These are phyloP conservation scores for Erysimum cheiranthoides DNA, from an alignment of 345 rosid species.

Conservation along the genomic window DNA sequence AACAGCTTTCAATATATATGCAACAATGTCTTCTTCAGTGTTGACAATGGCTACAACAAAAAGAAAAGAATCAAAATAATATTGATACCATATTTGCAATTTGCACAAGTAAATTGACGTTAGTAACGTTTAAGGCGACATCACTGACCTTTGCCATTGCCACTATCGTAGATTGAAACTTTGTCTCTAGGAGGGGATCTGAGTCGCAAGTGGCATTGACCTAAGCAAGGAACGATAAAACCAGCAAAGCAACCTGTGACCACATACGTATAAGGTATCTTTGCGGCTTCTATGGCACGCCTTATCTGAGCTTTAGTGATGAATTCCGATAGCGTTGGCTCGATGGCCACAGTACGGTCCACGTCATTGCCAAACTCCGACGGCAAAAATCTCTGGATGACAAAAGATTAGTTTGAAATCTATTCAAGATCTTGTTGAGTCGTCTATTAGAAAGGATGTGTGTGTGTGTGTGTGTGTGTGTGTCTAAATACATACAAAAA, in stretches of 20 bases:
- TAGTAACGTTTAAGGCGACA: not conserved
- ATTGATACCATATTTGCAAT: not conserved
- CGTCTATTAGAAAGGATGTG: not conserved
- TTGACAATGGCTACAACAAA: slow-evolving; percentile 62
- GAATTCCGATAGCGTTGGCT: slow-evolving; percentile 53
- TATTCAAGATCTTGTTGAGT: slow-evolving; percentile 1
- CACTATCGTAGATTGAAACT: slow-evolving; percentile 57
- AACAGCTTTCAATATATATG: slow-evolving; percentile 61
- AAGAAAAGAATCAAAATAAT: not conserved
- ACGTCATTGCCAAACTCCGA: slow-evolving; percentile 75
- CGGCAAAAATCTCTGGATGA: slow-evolving; percentile 64
- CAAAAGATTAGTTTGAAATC: not conserved
- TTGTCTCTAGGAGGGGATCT: slow-evolving; percentile 64
- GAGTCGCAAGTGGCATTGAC: slow-evolving; percentile 51
- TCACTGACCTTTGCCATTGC: slow-evolving; percentile 56
- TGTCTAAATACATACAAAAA: not conserved
- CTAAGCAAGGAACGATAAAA: slow-evolving; percentile 48
- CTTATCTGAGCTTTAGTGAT: slow-evolving; percentile 59
- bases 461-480: not conserved
- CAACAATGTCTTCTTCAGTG: slow-evolving; percentile 69
- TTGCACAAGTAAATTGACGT: not conserved
- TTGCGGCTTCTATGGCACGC: slow-evolving; percentile 60
- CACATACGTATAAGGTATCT: slow-evolving; percentile 64
- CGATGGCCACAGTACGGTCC: slow-evolving; percentile 60
- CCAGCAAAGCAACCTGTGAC: slow-evolving; percentile 61